phyloP scores from a whole-genome alignment of 2,329 filamentous ascomycete genomes.

The Talaromyces atroroseus region DNA sequence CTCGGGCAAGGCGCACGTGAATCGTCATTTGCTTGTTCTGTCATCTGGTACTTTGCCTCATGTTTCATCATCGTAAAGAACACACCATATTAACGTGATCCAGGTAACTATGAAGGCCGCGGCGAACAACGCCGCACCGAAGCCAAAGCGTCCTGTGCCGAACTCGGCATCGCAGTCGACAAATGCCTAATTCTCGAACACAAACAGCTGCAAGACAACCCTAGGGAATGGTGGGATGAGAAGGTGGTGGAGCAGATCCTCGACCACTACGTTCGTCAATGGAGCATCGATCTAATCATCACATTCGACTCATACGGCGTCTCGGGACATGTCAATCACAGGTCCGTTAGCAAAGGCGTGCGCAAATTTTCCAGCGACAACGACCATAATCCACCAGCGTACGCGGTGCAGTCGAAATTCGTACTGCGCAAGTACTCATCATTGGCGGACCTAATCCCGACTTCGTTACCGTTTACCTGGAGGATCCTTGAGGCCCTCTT shows the following conservation, averaged over 20 bases:
- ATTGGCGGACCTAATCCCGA: slow-evolving; percentile 34
- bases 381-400: slow-evolving; percentile 28
- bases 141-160: slow-evolving; percentile 20
- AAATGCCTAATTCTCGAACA: slow-evolving; percentile 35
- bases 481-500: slow-evolving; percentile 19
- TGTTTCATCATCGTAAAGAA: not conserved
- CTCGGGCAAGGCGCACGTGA: slow-evolving; percentile 15
- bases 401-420: slow-evolving; percentile 32
- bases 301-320: slow-evolving; percentile 40
- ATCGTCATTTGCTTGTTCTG: slow-evolving; percentile 19
- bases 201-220: slow-evolving; percentile 35
- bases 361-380: slow-evolving; percentile 24
- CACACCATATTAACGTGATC: not conserved
- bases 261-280: slow-evolving; percentile 30
- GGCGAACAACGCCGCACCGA: slow-evolving; percentile 19
- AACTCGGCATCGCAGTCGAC: slow-evolving; percentile 20
- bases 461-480: slow-evolving; percentile 31
- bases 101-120: slow-evolving; percentile 23
- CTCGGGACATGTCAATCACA: slow-evolving; percentile 38
- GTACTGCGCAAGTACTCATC: slow-evolving; percentile 37
- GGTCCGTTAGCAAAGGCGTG: slow-evolving; percentile 36
- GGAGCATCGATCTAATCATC: slow-evolving; percentile 38
- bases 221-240: slow-evolving; percentile 36
- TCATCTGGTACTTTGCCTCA: slow-evolving; percentile 15
- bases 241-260: slow-evolving; percentile 28